phyloP scores from a whole-genome alignment of 495 filamentous ascomycete species.

The Neurospora hispaniola region DNA sequence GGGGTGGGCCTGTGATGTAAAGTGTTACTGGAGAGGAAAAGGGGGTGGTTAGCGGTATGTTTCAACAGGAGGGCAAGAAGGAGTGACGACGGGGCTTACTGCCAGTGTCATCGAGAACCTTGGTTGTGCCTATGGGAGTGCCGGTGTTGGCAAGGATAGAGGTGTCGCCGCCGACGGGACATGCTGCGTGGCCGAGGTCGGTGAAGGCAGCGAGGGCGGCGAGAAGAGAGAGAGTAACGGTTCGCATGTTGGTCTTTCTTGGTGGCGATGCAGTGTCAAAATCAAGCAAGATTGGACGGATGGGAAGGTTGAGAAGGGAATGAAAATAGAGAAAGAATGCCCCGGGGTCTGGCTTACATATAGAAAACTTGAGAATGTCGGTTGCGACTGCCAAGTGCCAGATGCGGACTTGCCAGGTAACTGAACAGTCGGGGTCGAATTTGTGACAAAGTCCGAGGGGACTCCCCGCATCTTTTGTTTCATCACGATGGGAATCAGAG shows the following conservation, averaged over 20 bases:
- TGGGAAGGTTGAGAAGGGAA: neutral
- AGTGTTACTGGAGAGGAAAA: constrained; percentile 19
- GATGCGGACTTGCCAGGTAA: neutral
- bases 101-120: constrained; percentile 12
- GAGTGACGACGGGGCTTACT: constrained; percentile 8
- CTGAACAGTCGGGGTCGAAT: too few relatives aligned
- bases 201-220: neutral
- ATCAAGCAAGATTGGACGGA: neutral
- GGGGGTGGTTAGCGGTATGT: neutral
- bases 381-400: too few relatives aligned
- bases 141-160: constrained; percentile 25
- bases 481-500: neutral
- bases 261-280: neutral
- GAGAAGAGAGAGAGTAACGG: neutral
- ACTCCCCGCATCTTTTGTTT: neutral
- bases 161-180: neutral
- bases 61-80: neutral
- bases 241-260: neutral
- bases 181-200: neutral
- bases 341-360: too few relatives aligned
- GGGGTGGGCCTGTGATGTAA: constrained; percentile 30
- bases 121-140: constrained; percentile 20
- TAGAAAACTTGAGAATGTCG: too few relatives aligned
- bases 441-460: neutral
- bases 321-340: neutral